These are phyloP conservation scores for Clohesyomyces aquaticus DNA, from an alignment of 495 filamentous ascomycete genomes.

Conservation along the genomic window DNA sequence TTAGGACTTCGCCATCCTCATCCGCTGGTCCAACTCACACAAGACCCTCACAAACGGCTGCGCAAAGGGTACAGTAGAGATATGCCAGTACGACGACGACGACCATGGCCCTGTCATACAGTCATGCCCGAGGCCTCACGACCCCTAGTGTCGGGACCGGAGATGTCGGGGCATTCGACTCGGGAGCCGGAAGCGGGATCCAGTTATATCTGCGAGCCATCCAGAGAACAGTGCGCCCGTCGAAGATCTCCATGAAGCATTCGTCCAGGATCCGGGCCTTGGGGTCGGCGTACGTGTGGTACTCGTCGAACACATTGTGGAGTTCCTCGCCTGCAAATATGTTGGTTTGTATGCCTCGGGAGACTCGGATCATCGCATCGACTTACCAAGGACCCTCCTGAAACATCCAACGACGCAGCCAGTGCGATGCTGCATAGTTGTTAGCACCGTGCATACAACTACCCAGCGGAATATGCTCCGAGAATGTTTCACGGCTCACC, in stretches of 20 bases:
- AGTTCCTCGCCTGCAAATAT: not conserved
- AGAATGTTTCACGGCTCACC: constrained; percentile 51
- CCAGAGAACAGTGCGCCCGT: constrained; percentile 40
- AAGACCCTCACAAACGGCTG: not conserved
- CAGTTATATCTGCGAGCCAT: constrained; percentile 28
- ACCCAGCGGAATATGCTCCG: not conserved
- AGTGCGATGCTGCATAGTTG: constrained; percentile 67
- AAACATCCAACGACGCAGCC: constrained; percentile 77
- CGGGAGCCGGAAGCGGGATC: constrained; percentile 1
- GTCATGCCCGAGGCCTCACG: not conserved
- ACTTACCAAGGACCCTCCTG: constrained; percentile 50
- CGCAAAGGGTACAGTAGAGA: not conserved
- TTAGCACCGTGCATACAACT: constrained; percentile 19
- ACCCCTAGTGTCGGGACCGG: not conserved
- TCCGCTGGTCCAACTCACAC: not conserved
- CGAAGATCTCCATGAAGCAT: constrained; percentile 57
- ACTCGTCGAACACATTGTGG: constrained; percentile 56
- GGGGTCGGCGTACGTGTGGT: constrained; percentile 64
- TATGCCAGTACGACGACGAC: too few species aligned
- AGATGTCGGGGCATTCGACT: not conserved
- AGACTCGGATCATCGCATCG: not conserved
- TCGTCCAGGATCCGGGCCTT: constrained; percentile 63
- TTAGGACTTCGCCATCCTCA: not conserved
- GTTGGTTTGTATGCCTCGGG: not conserved
- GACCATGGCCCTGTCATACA: not conserved